Evolutionary conservation across 495 filamentous ascomycete species (phyloP), one percentile per base, ranked within the genome.

Genomic region (Parathielavia hyrcaniae): DNA sequence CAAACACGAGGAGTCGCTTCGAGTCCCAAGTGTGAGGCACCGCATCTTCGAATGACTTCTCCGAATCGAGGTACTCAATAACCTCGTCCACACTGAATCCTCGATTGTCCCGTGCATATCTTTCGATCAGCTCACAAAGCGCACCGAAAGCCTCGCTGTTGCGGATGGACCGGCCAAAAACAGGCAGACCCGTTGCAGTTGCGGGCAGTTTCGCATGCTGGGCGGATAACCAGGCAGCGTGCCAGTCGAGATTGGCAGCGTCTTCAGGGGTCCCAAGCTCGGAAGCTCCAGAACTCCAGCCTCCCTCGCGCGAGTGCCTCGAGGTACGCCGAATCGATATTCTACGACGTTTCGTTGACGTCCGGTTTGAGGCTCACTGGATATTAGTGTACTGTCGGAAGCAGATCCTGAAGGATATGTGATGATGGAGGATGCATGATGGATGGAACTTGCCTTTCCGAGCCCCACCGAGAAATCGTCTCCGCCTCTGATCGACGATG

Each of bases 1-100:
- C 54, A 22, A 57, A 57, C 14, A 49, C 30, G 10, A 57, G 54
- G 10, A 49, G 32, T n/a, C 45, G 54, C 44, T 57, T 20, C 19
- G n/a, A 44, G 34, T n/a, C 20, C 0, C 26, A 34, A 12, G 30
- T 14, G 14, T 22, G 13, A 36, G 30, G 1, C 6, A 4, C n/a
- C 16, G 16, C 40, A 30, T 43, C 36, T 14, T 20, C 20, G 4
- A 53, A 22, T 1, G 7, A 19, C 16, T 17, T 19, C 11, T 5
- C 26, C 26, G 36, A 16, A 17, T 43, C 1, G 14, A 53, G 19
- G 16, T 30, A 10, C 1, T 43, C 51, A 17, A 53, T 30, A 19
- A 43, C 44, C 12, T 57, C 34, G 23, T 57, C 54, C 11, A 41
- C 30, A 14, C 32, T 40, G 45, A 50, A 41, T 16, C 45, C 45